A percentile compares a stretch with the other conserved stretches of the same genome.
Evolutionary conservation across 129 eudicot genomes (phyloP).

Genomic region (Helianthus annuus): HanXRQr2.0-SUNRISE NC_035440.2:32846227-32846726

Average conservation of each 20-base stretch:
- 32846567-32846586: conserved; percentile 55
- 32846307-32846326: conserved; percentile 66
- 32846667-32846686: conserved; percentile 68
- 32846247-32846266: conserved; percentile 76
- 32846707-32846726: conserved; percentile 61
- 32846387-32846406: conserved; percentile 14
- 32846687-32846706: conserved; percentile 61
- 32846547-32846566: not conserved
- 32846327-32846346: conserved; percentile 55
- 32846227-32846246: conserved; percentile 66
- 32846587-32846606: conserved; percentile 80
- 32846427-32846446: conserved; percentile 54
- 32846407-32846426: conserved; percentile 51
- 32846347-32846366: conserved; percentile 1
- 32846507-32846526: not conserved
- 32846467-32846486: conserved; percentile 76
- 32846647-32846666: conserved; percentile 75
- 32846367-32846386: conserved; percentile 9
- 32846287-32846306: conserved; percentile 67
- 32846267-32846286: conserved; percentile 64
- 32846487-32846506: conserved; percentile 21
- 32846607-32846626: conserved; percentile 71
- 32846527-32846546: not conserved
- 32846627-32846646: conserved; percentile 71
- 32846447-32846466: conserved; percentile 56